Evolutionary conservation across 2,329 filamentous ascomycete species (phyloP), one percentile per base, ranked within the genome.

Genomic region (Aspergillus ochraceus): DNA sequence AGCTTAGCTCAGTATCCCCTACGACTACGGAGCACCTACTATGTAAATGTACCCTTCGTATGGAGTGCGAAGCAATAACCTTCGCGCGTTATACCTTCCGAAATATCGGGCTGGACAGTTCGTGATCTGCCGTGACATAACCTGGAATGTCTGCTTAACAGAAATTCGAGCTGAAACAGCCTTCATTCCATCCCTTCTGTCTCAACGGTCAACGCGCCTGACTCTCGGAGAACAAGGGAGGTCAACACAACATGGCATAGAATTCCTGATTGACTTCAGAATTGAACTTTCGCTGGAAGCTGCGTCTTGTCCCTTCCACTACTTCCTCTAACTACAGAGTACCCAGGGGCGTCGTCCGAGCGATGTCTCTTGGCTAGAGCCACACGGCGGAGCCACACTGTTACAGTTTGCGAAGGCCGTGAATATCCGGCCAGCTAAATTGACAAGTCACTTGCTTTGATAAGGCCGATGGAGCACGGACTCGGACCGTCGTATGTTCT

Each of bases 181-280:
- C 47, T 49, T 66, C 62, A 65, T 59, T 58, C 24, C 51, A 58
- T 54, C 58, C 54, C 60, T 60, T 52, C 20, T 20, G 63, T 63
- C 68, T 65, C 65, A 67, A 57, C 57, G 63, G 49, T 47, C 12
- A n/a, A 19, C 45, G 36, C 17, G 14, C 36, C 36, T n/a, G 36
- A 42, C 14, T 42, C 12, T 42, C 36, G 36, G 14, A n/a, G 36
- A 42, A 42, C 36, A 47, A 47, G 19, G 45, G 22, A 47, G 11
- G 12, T 11, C 11, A 47, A 47, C 4, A 47, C 45, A 47, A 42
- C 10, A 24, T 47, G 19, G 19, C 22, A 24, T 20, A 24, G 19
- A 20, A 47, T 47, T 47, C 45, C 19, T 47, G 39, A 12, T 47
- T 14, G 45, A 12, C 4, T 20, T 46, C 3, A 19, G 3, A 2